These are phyloP conservation scores for Zarea fungicola DNA, from an alignment of 2,329 filamentous ascomycete species.

Conservation along the genomic window DNA sequence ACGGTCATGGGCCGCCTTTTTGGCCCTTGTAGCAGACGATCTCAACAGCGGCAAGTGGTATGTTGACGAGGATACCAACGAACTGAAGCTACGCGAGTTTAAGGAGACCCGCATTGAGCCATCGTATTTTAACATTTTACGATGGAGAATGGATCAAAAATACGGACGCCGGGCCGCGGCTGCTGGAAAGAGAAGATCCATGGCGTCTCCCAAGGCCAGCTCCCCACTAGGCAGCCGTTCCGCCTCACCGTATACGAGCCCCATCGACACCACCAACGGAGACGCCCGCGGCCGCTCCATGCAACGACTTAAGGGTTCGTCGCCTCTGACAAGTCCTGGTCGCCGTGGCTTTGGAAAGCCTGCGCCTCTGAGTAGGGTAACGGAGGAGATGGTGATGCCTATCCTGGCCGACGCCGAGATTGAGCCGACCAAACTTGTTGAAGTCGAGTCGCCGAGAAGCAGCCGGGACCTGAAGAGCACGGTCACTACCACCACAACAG, in stretches of 20 bases:
- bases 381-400: constrained; percentile 56
- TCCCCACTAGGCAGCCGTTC: constrained; percentile 46
- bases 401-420: constrained; percentile 33
- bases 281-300: constrained; percentile 66
- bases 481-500: constrained; percentile 21
- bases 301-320: constrained; percentile 62
- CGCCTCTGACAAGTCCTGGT: constrained; percentile 60
- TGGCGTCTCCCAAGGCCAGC: constrained; percentile 36
- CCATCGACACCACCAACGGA: constrained; percentile 59
- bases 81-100: constrained; percentile 90
- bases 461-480: constrained; percentile 37
- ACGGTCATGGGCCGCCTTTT: constrained; percentile 82
- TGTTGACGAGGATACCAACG: constrained; percentile 86
- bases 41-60: constrained; percentile 83
- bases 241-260: constrained; percentile 61
- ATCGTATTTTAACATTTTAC: constrained; percentile 86
- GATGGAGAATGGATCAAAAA: constrained; percentile 95
- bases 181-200: constrained; percentile 49
- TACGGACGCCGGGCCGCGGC: constrained; percentile 60
- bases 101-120: constrained; percentile 85
- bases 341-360: constrained; percentile 61
- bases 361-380: constrained; percentile 68
- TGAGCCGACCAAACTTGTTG: constrained; percentile 47
- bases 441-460: constrained; percentile 49
- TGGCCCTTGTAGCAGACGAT: constrained; percentile 86